A percentile compares a stretch with the other conserved stretches of the same genome.
Evolutionary conservation across 768 basidiomycete species (phyloP).

Genomic region (Suillus discolor): DNA sequence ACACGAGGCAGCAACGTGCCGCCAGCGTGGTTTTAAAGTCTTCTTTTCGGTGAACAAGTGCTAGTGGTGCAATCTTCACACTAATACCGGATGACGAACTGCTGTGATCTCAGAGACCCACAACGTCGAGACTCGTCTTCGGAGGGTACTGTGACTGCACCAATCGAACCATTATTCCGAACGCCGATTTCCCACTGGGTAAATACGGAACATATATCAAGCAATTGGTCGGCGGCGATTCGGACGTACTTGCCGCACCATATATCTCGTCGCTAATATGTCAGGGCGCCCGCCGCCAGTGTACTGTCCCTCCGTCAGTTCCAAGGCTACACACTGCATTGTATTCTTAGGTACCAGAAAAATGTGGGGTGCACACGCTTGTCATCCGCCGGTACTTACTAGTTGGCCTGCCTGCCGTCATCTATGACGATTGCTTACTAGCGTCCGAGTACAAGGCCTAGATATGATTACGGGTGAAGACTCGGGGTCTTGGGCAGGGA

Average conservation of each 20-base stretch:
- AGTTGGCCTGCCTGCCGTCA: not conserved
- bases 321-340: not conserved
- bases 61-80: not conserved
- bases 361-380: not conserved
- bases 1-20: constrained; percentile 27
- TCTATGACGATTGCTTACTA: not conserved
- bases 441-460: not conserved
- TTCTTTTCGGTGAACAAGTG: not conserved
- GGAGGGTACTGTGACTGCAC: not conserved
- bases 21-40: not conserved
- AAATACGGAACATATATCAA: not conserved
- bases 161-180: not conserved
- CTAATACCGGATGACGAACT: not conserved
- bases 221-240: not conserved
- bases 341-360: not conserved
- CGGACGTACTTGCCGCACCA: not conserved
- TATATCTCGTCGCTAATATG: not conserved
- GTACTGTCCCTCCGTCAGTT: no score
- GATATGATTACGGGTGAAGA: not conserved
- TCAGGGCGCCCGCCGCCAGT: not conserved
- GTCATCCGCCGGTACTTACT: not conserved
- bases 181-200: not conserved
- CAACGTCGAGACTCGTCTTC: not conserved
- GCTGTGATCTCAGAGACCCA: not conserved
- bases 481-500: constrained; percentile 1